Evolutionary conservation across 2,329 filamentous ascomycete genomes (phyloP), one percentile per base, ranked within the genome.

Genomic region (Xylogone sp.): DNA sequence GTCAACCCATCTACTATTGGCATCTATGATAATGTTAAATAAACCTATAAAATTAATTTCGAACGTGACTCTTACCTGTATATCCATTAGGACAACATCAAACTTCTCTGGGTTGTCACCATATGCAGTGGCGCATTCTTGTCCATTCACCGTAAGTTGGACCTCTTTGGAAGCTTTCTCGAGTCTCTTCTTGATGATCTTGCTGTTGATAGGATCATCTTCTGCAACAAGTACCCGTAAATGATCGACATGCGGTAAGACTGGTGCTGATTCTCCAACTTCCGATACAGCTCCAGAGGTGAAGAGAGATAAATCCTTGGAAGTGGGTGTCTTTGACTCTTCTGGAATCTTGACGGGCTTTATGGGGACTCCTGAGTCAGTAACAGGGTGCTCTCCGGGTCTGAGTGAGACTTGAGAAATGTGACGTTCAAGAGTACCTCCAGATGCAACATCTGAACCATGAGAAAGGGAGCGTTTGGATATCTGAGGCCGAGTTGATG

Each of bases 81-180:
- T 90, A 64, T 96, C 91, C 91, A 96, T 96, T 56, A 96, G 75
- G 45, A 96, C 76, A 4, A 90, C 84, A 65, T 96, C 90, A 62
- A 88, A 94, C 20, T 71, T 70, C 21, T 67, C 67, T 0, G 84
- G 75, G 47, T 76, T 78, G 44, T 89, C 86, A 46, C 76, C 78
- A 66, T 88, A 92, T 3, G 82, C 76, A 46, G 77, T 75, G 5
- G 88, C 86, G 62, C 91, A 96, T 62, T 95, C 90, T 63, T 94
- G 87, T 7, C 91, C 91, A 56, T 96, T 96, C 34, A 87, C 77
- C 0, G 89, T 89, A 57, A 92, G 76, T 31, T 79, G 72, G 0
- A 94, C 86, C 1, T 77, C 69, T 57, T 96, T 88, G 0, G 88
- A 87, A 1, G 83, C 69, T 62, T 88, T 91, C 63, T 94, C 87